Conservation (phyloP, 306 rosid species). For the Crataegus laevigata region DNA sequence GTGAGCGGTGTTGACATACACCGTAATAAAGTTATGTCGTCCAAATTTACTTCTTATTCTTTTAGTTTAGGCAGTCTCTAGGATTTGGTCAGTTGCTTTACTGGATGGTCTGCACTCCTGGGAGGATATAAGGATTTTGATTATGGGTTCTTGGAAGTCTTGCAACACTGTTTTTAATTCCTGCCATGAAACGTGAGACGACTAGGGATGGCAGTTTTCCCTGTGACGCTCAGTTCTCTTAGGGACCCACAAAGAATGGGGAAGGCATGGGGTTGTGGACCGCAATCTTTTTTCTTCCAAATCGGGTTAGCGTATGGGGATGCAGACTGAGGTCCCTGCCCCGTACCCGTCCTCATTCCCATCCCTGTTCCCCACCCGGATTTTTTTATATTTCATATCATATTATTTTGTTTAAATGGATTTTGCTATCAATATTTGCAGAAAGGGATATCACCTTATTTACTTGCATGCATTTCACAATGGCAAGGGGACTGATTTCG, state of each 20-base stretch:
- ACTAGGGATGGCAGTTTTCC: background rate
- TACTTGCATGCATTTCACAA: background rate
- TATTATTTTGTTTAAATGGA: background rate
- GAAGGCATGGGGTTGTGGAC: background rate
- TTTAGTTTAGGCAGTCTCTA: background rate
- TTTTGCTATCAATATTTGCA: background rate
- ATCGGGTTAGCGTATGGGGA: background rate
- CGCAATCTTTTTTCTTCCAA: background rate
- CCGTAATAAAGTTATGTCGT: background rate
- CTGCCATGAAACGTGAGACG: background rate
- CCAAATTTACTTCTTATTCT: background rate
- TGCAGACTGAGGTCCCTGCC: background rate
- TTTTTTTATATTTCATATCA: background rate
- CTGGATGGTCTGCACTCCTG: background rate
- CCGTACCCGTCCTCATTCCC: background rate
- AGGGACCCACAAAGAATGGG: background rate
- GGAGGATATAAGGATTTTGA: background rate
- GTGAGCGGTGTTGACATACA: background rate
- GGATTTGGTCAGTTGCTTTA: background rate
- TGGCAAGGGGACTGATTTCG: background rate
- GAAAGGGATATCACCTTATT: background rate
- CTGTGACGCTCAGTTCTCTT: background rate
- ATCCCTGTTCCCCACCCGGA: background rate
- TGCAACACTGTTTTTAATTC: background rate
- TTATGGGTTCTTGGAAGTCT: background rate